Conservation (phyloP, 306 rosid genomes). For the Cucumis melo region DNA sequence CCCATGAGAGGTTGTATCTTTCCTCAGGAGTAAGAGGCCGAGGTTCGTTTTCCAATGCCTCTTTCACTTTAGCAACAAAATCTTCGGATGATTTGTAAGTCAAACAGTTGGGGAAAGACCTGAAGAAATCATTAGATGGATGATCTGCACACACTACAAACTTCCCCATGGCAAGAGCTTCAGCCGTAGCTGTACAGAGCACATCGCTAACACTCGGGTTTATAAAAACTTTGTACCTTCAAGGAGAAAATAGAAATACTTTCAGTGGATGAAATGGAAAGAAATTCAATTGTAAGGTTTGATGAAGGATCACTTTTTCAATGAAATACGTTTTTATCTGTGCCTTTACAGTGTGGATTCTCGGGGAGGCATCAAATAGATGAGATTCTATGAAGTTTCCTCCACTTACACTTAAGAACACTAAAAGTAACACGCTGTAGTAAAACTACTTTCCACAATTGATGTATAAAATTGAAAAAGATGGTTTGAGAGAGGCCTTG, state of each 20-base stretch:
- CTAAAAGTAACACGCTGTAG: background rate
- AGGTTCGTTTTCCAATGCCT: constrained; percentile 82
- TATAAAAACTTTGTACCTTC: constrained; percentile 94
- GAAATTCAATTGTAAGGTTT: background rate
- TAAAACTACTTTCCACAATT: background rate
- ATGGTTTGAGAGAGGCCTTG: background rate
- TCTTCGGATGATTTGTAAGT: constrained; percentile 78
- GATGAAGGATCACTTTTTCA: background rate
- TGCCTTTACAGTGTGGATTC: background rate
- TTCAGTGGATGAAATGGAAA: background rate
- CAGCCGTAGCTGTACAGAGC: constrained; percentile 95
- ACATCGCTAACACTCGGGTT: constrained; percentile 94
- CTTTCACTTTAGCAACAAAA: constrained; percentile 72
- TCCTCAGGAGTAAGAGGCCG: constrained; percentile 81
- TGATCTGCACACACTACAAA: constrained; percentile 92
- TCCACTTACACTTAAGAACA: background rate
- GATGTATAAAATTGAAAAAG: background rate
- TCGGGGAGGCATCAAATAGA: background rate
- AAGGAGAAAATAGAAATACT: constrained; percentile 12
- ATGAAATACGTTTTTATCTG: background rate
- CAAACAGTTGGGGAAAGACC: constrained; percentile 83
- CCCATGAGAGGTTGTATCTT: constrained; percentile 85
- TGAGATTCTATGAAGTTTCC: background rate
- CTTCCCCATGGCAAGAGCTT: constrained; percentile 99
- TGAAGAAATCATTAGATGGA: constrained; percentile 89